Percentiles rank a stretch among this genome's conserved stretches.
phyloP scores from a whole-genome alignment of 2,329 filamentous ascomycete species.

The Aspergillus ochraceus region DNA sequence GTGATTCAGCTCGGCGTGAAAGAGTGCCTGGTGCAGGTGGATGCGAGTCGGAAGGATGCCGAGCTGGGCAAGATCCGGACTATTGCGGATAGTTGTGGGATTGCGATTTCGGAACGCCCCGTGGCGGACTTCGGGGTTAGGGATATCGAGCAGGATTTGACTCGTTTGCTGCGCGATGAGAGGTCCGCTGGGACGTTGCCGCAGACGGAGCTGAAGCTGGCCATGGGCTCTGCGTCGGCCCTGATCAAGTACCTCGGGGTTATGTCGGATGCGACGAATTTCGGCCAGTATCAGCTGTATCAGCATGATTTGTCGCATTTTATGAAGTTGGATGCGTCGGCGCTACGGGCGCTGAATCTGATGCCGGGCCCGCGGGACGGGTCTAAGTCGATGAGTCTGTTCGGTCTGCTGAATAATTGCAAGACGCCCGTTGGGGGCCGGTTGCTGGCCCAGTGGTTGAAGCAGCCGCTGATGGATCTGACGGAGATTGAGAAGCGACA shows the following conservation, averaged over 20 bases:
- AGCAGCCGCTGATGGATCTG: conserved; percentile 92
- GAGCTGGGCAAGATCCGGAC: conserved; percentile 84
- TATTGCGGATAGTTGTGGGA: conserved; percentile 89
- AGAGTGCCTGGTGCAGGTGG: conserved; percentile 83
- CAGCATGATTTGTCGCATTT: conserved; percentile 96
- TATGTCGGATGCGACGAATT: conserved; percentile 88
- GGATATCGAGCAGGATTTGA: conserved; percentile 94
- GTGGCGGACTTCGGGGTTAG: conserved; percentile 76
- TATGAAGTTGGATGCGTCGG: conserved; percentile 97
- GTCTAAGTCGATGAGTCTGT: conserved; percentile 96
- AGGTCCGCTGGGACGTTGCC: conserved; percentile 73
- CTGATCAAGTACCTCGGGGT: conserved; percentile 92
- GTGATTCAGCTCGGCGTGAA: conserved; percentile 95
- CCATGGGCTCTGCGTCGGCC: conserved; percentile 91
- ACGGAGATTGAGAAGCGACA: conserved; percentile 87
- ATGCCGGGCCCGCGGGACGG: conserved; percentile 96
- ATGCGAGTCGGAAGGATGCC: conserved; percentile 78
- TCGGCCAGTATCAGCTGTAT: conserved; percentile 94
- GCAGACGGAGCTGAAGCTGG: conserved; percentile 88
- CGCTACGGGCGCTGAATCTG: conserved; percentile 88
- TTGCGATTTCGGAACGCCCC: conserved; percentile 81
- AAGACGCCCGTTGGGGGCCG: conserved; percentile 93
- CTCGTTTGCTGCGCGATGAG: conserved; percentile 84
- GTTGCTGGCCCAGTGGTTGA: conserved; percentile 91
- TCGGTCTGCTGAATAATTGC: conserved; percentile 92